Evolutionary conservation across 108 stramenopile species (phyloP).

Genomic region (Mediolabrus comicus): DNA sequence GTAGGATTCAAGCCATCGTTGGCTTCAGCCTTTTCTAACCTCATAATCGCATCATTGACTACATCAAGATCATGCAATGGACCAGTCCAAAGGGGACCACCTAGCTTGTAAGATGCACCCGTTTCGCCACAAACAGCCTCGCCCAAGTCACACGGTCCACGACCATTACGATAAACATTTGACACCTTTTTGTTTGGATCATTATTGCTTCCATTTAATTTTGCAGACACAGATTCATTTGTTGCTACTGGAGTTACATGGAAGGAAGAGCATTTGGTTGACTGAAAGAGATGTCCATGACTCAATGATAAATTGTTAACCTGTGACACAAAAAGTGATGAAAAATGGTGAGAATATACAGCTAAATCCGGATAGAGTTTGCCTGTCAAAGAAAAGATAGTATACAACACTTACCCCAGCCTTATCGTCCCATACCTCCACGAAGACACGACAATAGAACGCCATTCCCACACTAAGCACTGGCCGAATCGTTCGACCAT

Average conservation of each 20-base stretch:
- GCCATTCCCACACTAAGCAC: slow-evolving; percentile 93
- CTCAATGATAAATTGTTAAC: slow-evolving; percentile 76
- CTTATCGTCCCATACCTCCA: slow-evolving; percentile 90
- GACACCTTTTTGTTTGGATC: slow-evolving; percentile 63
- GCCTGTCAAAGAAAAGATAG: background rate
- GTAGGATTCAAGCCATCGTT: slow-evolving; percentile 29
- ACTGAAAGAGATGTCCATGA: slow-evolving; percentile 91
- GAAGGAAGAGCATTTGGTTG: slow-evolving; percentile 92
- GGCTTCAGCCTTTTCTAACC: slow-evolving; percentile 51
- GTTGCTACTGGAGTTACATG: slow-evolving; percentile 67
- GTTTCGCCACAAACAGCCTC: slow-evolving; percentile 65
- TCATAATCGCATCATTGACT: slow-evolving; percentile 68
- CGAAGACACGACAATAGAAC: slow-evolving; percentile 98
- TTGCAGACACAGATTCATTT: slow-evolving; percentile 26
- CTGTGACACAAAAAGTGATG: slow-evolving; percentile 2
- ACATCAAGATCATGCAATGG: slow-evolving; percentile 90
- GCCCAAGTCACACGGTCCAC: slow-evolving; percentile 40
- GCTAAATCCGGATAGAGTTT: too few relatives aligned
- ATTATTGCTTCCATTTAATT: slow-evolving; percentile 21
- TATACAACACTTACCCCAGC: slow-evolving; percentile 60
- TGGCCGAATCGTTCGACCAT: slow-evolving; percentile 90
- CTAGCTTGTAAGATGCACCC: slow-evolving; percentile 83
- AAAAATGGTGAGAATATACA: background rate
- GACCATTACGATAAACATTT: slow-evolving; percentile 49
- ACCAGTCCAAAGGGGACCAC: slow-evolving; percentile 95